Base-by-base conservation (phyloP, 192 early-diverging fungal species). In the Rhizoclosmatium sp. region DNA sequence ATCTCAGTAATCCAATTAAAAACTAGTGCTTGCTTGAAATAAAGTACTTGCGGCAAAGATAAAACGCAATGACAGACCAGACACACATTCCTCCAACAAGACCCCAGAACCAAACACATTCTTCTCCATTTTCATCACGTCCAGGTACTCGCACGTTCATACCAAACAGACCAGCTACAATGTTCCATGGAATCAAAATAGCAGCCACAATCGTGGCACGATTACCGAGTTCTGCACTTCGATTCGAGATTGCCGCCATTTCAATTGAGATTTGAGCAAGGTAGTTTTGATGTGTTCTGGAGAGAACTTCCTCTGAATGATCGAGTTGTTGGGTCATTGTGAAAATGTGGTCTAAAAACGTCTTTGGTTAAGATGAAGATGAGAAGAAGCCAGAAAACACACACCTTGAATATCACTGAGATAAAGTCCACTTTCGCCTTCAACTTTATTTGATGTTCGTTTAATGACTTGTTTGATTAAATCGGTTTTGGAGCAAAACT, bases 141-240 rank as follows among this genome's bases (percentile, higher is more conserved):
- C 10, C 21, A 62, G 44, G n/a, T 47, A 51, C 65, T 48, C 47
- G 3, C 47, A 40, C 16, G 69, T 51, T 78, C 21, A 46, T 44
- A 60, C 64, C 78, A 79, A 79, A 62, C 65, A 49, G 21, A 82
- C 94, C 95, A 0, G 97, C 95, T 23, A 97, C 86, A 69, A 98
- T 81, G 74, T 96, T 96, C 74, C 97, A 82, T 19, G 97, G 97
- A 41, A 99, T 88, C 23, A 99, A 80, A 51, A 99, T 93, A 48
- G 90, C 91, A 0, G 95, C 97, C 65, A 98, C 67, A 3, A 93
- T 93, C 0, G 96, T 97, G 80, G 98, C 88, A 69, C 92, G 91
- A 60, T 93, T 92, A 31, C 97, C 93, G 0, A 95, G 94, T 49
- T 93, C 92, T 61, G 94, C 96, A 2, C 95, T 97, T n/a, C 89